phyloP scores from a whole-genome alignment of 2,329 filamentous ascomycete genomes.

The Aspergillus unguis region DNA sequence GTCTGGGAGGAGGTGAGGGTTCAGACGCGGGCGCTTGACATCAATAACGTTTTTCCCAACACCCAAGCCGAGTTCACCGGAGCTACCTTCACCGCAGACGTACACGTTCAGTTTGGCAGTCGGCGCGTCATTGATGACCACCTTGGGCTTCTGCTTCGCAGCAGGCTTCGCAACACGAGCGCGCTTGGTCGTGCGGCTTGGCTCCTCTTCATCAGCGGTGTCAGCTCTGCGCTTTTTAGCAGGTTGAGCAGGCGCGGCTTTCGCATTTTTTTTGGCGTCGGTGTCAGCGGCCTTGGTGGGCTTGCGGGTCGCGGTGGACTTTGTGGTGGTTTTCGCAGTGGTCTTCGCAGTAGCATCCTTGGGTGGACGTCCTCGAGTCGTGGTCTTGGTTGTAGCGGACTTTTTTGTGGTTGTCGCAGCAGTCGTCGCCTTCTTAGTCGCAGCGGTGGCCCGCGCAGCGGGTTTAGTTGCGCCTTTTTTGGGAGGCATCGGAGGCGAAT shows the following conservation, averaged over 20 bases:
- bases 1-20: conserved; percentile 56
- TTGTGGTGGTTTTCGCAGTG: conserved; percentile 23
- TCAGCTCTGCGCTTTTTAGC: conserved; percentile 37
- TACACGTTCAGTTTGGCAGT: conserved; percentile 62
- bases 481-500: conserved; percentile 25
- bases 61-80: conserved; percentile 80
- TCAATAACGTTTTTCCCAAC: conserved; percentile 63
- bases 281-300: conserved; percentile 24
- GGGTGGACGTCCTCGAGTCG: conserved; percentile 16
- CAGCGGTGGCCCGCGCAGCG: conserved; percentile 15
- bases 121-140: conserved; percentile 62
- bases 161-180: conserved; percentile 26
- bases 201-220: conserved; percentile 24
- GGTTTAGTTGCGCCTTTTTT: conserved; percentile 27
- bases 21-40: conserved; percentile 70
- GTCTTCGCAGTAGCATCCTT: conserved; percentile 14
- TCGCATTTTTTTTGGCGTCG: conserved; percentile 19
- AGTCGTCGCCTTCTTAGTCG: conserved; percentile 18
- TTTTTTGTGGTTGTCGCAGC: conserved; percentile 13
- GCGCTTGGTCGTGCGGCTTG: conserved; percentile 30
- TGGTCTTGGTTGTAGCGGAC: conserved; percentile 23
- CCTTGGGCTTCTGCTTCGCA: conserved; percentile 32
- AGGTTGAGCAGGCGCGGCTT: conserved; percentile 15
- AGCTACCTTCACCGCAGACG: conserved; percentile 74
- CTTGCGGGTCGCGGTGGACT: conserved; percentile 20